phyloP scores from a whole-genome alignment of 2,329 filamentous ascomycete genomes.

The Calonectria pauciramosa region DNA sequence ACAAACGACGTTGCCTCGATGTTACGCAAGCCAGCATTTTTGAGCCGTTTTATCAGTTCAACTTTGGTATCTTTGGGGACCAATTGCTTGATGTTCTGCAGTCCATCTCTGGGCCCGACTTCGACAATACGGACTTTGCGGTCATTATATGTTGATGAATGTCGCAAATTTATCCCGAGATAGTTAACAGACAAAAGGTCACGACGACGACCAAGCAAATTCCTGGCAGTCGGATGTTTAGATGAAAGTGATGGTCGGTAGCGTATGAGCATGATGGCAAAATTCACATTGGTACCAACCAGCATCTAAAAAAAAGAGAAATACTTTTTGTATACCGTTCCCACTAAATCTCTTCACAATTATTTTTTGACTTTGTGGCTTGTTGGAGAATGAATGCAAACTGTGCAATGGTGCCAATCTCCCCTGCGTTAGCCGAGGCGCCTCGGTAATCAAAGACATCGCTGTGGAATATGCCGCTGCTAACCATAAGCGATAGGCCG shows the following conservation, averaged over 20 bases:
- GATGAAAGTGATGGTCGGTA: neutral
- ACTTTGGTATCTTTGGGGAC: conserved; percentile 20
- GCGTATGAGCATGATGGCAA: neutral
- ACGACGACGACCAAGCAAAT: neutral
- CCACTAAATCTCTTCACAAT: neutral
- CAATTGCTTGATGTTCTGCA: conserved; percentile 22
- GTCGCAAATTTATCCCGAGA: neutral
- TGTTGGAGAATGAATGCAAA: neutral
- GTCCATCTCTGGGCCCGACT: conserved; percentile 27
- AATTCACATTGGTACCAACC: neutral
- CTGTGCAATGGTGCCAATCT: neutral
- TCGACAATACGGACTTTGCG: conserved; percentile 23
- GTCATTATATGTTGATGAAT: neutral
- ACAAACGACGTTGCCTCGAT: conserved; percentile 31
- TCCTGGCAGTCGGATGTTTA: neutral
- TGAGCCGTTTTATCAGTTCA: conserved; percentile 9
- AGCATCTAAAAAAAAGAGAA: neutral
- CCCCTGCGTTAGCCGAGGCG: neutral
- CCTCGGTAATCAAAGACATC: neutral
- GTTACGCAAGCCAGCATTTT: neutral
- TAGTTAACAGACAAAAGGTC: conserved; percentile 53
- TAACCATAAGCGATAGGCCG: too few species aligned
- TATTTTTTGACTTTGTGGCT: neutral
- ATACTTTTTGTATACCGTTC: neutral
- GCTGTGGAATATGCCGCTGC: neutral